These are phyloP conservation scores for Mortierella sp. DNA, from an alignment of 371 early-diverging fungal species.

Conservation along the genomic window DNA sequence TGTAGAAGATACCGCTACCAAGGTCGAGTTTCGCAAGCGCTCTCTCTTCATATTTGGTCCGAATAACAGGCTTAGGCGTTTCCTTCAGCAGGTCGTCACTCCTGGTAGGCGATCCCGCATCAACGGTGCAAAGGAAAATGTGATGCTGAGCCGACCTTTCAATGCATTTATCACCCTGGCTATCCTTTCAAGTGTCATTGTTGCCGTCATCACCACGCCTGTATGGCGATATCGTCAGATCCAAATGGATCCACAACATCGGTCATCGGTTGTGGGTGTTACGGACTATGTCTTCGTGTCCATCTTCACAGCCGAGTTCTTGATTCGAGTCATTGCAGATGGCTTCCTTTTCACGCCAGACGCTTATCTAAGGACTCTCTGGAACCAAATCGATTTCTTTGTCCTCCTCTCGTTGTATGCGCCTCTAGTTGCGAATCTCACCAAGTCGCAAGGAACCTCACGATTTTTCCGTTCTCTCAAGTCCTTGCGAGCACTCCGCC, in stretches of 20 bases:
- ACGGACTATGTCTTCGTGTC: constrained; percentile 65
- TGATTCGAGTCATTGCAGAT: constrained; percentile 72
- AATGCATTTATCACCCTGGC: constrained; percentile 57
- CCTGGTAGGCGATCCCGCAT: constrained; percentile 65
- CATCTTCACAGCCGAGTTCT: constrained; percentile 72
- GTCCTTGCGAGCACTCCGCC: constrained; percentile 70
- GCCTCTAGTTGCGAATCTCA: constrained; percentile 61
- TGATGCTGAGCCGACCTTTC: constrained; percentile 42
- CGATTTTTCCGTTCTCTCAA: constrained; percentile 72
- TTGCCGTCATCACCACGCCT: constrained; percentile 68
- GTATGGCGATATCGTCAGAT: constrained; percentile 64
- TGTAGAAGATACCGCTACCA: neutral
- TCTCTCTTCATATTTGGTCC: constrained; percentile 47
- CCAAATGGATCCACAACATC: constrained; percentile 30
- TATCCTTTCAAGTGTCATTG: constrained; percentile 61
- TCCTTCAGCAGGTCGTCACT: constrained; percentile 64
- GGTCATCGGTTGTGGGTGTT: constrained; percentile 18
- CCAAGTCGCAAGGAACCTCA: constrained; percentile 62
- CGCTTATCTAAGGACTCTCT: constrained; percentile 70
- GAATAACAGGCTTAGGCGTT: constrained; percentile 56
- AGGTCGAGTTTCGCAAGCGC: constrained; percentile 24
- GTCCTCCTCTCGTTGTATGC: constrained; percentile 68
- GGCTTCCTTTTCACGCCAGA: constrained; percentile 75
- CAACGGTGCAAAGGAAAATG: constrained; percentile 56
- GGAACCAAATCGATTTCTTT: constrained; percentile 75